Percentiles rank a stretch among this genome's conserved stretches.
These are phyloP conservation scores for Ceratocystis smalleyi DNA, from an alignment of 2,329 filamentous ascomycete species.

Conservation along the genomic window DNA sequence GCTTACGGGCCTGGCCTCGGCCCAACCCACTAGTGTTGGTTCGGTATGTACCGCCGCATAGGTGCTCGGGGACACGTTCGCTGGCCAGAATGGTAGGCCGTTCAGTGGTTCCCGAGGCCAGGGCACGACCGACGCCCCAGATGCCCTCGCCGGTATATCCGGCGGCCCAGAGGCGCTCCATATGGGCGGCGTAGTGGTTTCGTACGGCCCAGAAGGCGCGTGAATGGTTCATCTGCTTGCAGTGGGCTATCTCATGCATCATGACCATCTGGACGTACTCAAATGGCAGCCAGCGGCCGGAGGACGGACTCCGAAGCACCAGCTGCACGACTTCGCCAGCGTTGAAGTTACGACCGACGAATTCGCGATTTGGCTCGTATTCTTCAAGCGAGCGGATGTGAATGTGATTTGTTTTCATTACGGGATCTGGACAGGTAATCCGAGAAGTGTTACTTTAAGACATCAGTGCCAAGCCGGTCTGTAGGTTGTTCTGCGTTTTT, in stretches of 20 bases:
- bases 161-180: conserved; percentile 53
- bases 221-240: conserved; percentile 83
- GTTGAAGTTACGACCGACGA: conserved; percentile 81
- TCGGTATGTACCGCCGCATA: conserved; percentile 69
- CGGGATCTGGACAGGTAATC: conserved; percentile 34
- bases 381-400: conserved; percentile 57
- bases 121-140: conserved; percentile 56
- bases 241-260: conserved; percentile 84
- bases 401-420: conserved; percentile 52
- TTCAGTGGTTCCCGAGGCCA: conserved; percentile 47
- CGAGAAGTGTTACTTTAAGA: not conserved
- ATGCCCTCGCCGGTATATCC: conserved; percentile 67
- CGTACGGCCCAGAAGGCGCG: conserved; percentile 66
- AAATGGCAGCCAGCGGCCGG: conserved; percentile 62
- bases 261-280: conserved; percentile 84
- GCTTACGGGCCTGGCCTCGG: conserved; percentile 28
- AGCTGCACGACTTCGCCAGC: conserved; percentile 76
- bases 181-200: conserved; percentile 54
- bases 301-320: conserved; percentile 52
- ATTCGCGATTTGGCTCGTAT: conserved; percentile 65
- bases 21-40: conserved; percentile 30
- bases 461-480: not conserved
- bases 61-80: conserved; percentile 49
- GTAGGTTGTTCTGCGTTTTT: not conserved
- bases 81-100: conserved; percentile 35